Base-by-base conservation (phyloP, 2,329 filamentous ascomycete genomes). In the Colletotrichum sp. region DNA sequence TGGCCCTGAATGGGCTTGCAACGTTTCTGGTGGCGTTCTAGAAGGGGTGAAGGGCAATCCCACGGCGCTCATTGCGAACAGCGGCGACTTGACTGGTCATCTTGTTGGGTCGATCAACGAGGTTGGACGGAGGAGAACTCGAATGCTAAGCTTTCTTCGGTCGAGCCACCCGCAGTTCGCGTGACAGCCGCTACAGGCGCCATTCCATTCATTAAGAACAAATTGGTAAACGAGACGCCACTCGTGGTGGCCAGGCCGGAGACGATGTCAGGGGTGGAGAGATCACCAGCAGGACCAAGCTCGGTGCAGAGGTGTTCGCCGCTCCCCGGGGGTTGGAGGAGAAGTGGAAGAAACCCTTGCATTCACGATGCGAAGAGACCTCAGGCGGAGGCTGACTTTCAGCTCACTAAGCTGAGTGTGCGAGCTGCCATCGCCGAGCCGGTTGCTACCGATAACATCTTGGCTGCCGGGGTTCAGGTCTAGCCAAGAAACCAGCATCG, bases 21-120 rank as follows among this genome's bases (percentile, higher is more conserved):
- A n/a, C 22, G 44, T 57, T 70, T 74, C 72, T 65, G 44, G 59
- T 59, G 59, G 59, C 44, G 66, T 74, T 73, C 64, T 36, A 55
- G 71, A 69, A 55, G n/a, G n/a, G n/a, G n/a, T n/a, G n/a, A n/a
- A n/a, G 29, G 22, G n/a, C 8, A 36, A 39, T 22, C 7, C 13
- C 36, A n/a, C 34, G 12, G 12, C 29, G 13, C 3, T 22, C 16
- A 19, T 27, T 32, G 22, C 8, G 15, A 36, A 36, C 57, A 19
- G 25, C 39, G 16, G 19, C 39, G 15, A 30, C 11, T n/a, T 32
- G n/a, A 64, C 44, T 32, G 59, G 66, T 8, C 27, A 16, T 25
- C 34, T 8, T 16, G 15, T 22, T 15, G 36, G n/a, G 22, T 55
- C 15, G 65, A 57, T 64, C 36, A 29, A 30, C 67, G 55, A 49